Evolutionary conservation across 495 filamentous ascomycete genomes (phyloP).

Genomic region (Penicillium desertorum): DNA sequence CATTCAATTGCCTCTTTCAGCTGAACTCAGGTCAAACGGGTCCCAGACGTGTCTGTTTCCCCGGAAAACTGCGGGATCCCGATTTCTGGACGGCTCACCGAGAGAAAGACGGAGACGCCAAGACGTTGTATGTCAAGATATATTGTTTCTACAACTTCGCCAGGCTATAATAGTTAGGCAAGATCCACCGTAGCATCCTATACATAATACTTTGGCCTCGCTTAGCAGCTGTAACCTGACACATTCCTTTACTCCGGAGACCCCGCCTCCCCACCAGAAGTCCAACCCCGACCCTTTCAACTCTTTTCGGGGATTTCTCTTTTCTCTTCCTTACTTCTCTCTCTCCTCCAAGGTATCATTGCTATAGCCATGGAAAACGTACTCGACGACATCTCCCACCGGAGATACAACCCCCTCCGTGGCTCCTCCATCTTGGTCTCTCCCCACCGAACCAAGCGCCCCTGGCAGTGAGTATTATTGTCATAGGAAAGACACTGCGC

Average conservation of each 20-base stretch:
- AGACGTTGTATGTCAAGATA: background rate
- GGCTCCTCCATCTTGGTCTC: constrained; percentile 92
- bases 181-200: background rate
- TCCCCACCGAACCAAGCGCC: constrained; percentile 91
- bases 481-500: background rate
- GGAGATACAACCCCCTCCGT: constrained; percentile 87
- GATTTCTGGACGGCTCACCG: constrained; percentile 32
- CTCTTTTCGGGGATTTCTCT: constrained; percentile 6
- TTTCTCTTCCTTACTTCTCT: constrained; percentile 5
- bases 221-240: constrained; percentile 4
- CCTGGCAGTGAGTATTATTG: constrained; percentile 82
- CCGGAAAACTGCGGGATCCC: constrained; percentile 27
- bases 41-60: background rate
- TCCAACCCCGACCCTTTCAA: constrained; percentile 6
- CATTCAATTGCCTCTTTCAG: background rate
- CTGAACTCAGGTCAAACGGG: background rate
- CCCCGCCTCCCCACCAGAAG: constrained; percentile 18
- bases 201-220: background rate
- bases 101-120: constrained; percentile 16
- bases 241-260: constrained; percentile 12
- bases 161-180: background rate
- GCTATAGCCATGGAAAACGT: constrained; percentile 60
- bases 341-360: constrained; percentile 16
- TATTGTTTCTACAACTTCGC: background rate
- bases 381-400: constrained; percentile 94